These are phyloP conservation scores for Yamadazyma dushanensis DNA, from an alignment of 1,139 yeast species.

Conservation along the genomic window DNA sequence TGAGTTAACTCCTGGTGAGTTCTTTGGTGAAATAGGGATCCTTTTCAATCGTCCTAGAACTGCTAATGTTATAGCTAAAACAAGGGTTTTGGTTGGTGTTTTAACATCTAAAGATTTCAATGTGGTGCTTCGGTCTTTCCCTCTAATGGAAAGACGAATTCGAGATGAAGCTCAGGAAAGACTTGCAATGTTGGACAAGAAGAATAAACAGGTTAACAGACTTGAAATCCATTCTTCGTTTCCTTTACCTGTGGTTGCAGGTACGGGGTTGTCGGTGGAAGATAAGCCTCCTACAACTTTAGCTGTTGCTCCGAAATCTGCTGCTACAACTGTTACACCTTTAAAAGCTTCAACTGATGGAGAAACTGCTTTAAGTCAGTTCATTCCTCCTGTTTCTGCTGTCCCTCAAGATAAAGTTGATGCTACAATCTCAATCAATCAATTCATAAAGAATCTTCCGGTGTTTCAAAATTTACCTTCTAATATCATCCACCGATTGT, in stretches of 20 bases:
- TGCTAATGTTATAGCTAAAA: constrained; percentile 74
- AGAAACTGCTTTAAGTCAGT: constrained; percentile 1
- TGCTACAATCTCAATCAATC: constrained; percentile 55
- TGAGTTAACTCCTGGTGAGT: constrained; percentile 65
- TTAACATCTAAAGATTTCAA: constrained; percentile 64
- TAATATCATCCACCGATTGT: constrained; percentile 60
- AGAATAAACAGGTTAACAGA: constrained; percentile 30
- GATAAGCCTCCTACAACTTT: not conserved
- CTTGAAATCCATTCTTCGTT: not conserved
- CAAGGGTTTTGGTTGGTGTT: constrained; percentile 66
- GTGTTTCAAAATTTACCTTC: constrained; percentile 58
- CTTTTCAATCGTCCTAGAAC: constrained; percentile 74
- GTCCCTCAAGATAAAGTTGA: constrained; percentile 25
- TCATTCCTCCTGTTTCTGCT: constrained; percentile 6
- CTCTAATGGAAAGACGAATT: constrained; percentile 63
- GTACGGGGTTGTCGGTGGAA: too few species aligned
- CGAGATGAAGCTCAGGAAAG: constrained; percentile 80
- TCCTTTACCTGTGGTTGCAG: too few species aligned
- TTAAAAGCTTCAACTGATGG: not conserved
- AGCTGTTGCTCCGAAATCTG: not conserved
- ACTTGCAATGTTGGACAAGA: constrained; percentile 66
- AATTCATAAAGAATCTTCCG: constrained; percentile 56
- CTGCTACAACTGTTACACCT: not conserved
- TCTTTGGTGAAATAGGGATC: constrained; percentile 79
- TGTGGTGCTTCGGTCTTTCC: constrained; percentile 59